Evolutionary conservation across 805 yeast genomes (phyloP).

Genomic region (Candida andamanensis): DNA sequence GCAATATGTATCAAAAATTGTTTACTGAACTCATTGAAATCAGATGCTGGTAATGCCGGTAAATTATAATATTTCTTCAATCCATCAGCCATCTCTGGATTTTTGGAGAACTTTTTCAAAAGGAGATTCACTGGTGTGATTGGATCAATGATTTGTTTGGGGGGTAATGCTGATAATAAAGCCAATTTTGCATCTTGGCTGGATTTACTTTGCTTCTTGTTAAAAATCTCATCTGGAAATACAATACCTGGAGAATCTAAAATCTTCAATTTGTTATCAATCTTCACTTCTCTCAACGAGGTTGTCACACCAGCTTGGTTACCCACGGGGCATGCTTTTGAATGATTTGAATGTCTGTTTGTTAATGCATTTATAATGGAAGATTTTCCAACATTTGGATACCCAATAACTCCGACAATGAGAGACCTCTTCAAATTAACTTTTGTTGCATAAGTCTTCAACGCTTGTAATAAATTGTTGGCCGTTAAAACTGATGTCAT

Average conservation of each 20-base stretch:
- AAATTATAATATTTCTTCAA: slow-evolving; percentile 69
- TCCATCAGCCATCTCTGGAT: slow-evolving; percentile 69
- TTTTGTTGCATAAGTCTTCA: slow-evolving; percentile 80
- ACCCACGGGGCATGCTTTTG: slow-evolving; percentile 90
- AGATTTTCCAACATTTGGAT: slow-evolving; percentile 96
- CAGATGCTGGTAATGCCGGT: slow-evolving; percentile 71
- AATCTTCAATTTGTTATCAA: slow-evolving; percentile 82
- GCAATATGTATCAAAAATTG: slow-evolving; percentile 90
- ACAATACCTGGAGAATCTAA: slow-evolving; percentile 97
- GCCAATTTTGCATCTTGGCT: slow-evolving; percentile 88
- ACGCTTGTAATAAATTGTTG: slow-evolving; percentile 64
- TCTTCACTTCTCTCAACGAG: slow-evolving; percentile 82
- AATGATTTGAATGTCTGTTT: slow-evolving; percentile 60
- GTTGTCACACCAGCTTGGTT: slow-evolving; percentile 98
- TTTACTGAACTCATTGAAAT: slow-evolving; percentile 73
- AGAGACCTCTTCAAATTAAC: slow-evolving; percentile 84
- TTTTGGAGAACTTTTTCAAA: slow-evolving; percentile 69
- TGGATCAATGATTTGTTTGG: slow-evolving; percentile 81
- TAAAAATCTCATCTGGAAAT: slow-evolving; percentile 62
- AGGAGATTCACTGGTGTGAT: slow-evolving; percentile 72
- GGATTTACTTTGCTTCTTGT: slow-evolving; percentile 43
- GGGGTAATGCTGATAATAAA: slow-evolving; percentile 82
- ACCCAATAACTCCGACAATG: slow-evolving; percentile 93
- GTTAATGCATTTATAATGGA: slow-evolving; percentile 88
- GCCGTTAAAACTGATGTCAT: slow-evolving; percentile 71